Percentiles rank a stretch among this genome's conserved stretches.
These are phyloP conservation scores for Eucalyptus cladocalyx DNA, from an alignment of 345 rosid species.

Conservation along the genomic window DNA sequence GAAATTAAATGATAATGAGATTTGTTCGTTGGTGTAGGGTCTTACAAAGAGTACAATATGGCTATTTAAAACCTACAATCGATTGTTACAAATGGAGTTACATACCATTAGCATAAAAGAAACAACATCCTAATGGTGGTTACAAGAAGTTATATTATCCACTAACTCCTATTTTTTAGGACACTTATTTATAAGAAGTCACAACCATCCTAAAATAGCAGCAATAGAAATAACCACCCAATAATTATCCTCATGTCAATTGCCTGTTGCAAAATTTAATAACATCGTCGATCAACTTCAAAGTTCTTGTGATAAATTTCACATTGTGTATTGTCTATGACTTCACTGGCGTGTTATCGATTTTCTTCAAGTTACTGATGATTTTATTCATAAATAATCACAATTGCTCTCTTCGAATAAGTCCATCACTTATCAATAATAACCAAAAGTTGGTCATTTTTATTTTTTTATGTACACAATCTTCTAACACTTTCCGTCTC, in stretches of 20 bases:
- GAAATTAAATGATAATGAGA: neutral
- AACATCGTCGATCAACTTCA: neutral
- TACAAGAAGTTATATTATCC: neutral
- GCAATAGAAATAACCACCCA: neutral
- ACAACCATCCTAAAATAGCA: neutral
- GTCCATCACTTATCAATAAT: neutral
- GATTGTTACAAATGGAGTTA: neutral
- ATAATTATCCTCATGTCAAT: neutral
- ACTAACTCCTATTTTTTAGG: too few species aligned
- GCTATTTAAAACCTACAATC: neutral
- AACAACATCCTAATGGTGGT: neutral
- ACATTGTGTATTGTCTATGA: neutral
- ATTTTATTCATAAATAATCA: too few species aligned
- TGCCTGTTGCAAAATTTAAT: neutral
- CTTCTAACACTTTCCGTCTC: neutral
- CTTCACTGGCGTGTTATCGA: accelerated
- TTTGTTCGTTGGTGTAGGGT: neutral
- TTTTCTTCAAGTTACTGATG: too few species aligned
- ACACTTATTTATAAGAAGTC: neutral
- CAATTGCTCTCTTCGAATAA: too few species aligned
- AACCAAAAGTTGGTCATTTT: neutral
- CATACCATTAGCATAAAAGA: too few species aligned
- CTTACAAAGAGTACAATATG: neutral
- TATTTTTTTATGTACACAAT: neutral
- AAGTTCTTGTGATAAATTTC: neutral